These are phyloP conservation scores for Cercis canadensis DNA, from an alignment of 306 rosid species.

Conservation along the genomic window DNA sequence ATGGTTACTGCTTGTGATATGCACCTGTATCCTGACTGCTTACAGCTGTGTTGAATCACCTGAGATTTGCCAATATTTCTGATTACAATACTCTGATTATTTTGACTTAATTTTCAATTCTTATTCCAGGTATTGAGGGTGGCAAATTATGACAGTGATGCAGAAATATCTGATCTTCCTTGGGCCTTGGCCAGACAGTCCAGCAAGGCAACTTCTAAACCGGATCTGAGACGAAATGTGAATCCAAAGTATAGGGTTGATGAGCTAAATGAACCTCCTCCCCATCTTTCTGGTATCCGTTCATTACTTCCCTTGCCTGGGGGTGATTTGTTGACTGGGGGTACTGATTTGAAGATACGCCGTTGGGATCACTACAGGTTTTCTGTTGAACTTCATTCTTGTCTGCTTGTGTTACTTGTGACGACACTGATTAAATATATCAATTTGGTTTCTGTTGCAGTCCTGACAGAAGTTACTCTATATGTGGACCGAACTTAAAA, in stretches of 20 bases:
- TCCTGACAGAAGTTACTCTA: conserved; percentile 86
- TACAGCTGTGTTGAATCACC: conserved; percentile 9
- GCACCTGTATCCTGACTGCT: conserved; percentile 22
- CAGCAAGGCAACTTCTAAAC: conserved; percentile 59
- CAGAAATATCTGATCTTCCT: conserved; percentile 79
- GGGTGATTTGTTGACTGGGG: conserved; percentile 92
- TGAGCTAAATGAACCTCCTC: conserved; percentile 86
- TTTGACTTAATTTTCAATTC: conserved; percentile 31
- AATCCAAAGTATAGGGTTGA: conserved; percentile 87
- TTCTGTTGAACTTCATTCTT: conserved; percentile 33
- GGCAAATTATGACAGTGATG: conserved; percentile 74
- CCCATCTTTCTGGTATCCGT: conserved; percentile 88
- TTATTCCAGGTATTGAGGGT: conserved; percentile 73
- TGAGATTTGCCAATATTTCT: conserved; percentile 28
- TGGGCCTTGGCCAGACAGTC: conserved; percentile 90
- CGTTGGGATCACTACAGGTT: conserved; percentile 95
- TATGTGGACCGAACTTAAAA: conserved; percentile 91
- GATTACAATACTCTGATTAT: conserved; percentile 15
- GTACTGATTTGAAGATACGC: conserved; percentile 95
- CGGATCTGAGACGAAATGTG: conserved; percentile 71
- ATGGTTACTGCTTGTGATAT: conserved; percentile 28
- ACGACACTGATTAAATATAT: conserved; percentile 25
- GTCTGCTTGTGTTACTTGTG: conserved; percentile 20
- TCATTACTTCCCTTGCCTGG: conserved; percentile 96
- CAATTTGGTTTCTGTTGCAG: conserved; percentile 52